Conservation (phyloP, 805 yeast species). For the Starmerella stellata region DNA sequence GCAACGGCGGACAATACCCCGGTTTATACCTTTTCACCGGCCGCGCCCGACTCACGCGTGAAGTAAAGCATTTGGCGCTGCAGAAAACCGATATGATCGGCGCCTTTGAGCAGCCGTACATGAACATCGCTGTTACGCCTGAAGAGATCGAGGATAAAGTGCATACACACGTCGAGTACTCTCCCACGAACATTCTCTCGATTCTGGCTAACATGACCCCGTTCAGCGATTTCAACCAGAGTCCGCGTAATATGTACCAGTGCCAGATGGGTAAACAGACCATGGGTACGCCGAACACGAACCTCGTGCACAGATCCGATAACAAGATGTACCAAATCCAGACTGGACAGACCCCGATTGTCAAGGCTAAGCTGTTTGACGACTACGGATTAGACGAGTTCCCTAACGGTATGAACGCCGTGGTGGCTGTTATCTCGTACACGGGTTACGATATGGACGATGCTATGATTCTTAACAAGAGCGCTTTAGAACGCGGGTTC, state of each 20-base stretch:
- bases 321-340: constrained; percentile 85
- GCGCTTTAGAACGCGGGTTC: constrained; percentile 95
- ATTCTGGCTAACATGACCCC: constrained; percentile 95
- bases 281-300: constrained; percentile 99
- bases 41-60: constrained; percentile 86
- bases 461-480: constrained; percentile 94
- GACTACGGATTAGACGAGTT: constrained; percentile 95
- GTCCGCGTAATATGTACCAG: constrained; percentile 98
- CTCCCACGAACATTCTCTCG: constrained; percentile 87
- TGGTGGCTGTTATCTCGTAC: constrained; percentile 94
- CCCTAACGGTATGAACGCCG: constrained; percentile 97
- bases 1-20: constrained; percentile 89
- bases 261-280: constrained; percentile 99
- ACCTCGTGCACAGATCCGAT: constrained; percentile 76
- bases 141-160: constrained; percentile 64
- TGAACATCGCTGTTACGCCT: constrained; percentile 90
- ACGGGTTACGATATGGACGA: constrained; percentile 99
- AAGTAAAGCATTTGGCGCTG: constrained; percentile 76
- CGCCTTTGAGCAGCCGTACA: constrained; percentile 94
- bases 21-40: constrained; percentile 87
- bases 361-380: constrained; percentile 79
- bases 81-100: constrained; percentile 76
- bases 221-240: constrained; percentile 94
- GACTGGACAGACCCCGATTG: constrained; percentile 93
- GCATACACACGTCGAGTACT: constrained; percentile 84